Percentiles rank a stretch among this genome's conserved stretches.
Conservation (phyloP, 2,329 filamentous ascomycete genomes). For the Fusarium armeniacum region DNA sequence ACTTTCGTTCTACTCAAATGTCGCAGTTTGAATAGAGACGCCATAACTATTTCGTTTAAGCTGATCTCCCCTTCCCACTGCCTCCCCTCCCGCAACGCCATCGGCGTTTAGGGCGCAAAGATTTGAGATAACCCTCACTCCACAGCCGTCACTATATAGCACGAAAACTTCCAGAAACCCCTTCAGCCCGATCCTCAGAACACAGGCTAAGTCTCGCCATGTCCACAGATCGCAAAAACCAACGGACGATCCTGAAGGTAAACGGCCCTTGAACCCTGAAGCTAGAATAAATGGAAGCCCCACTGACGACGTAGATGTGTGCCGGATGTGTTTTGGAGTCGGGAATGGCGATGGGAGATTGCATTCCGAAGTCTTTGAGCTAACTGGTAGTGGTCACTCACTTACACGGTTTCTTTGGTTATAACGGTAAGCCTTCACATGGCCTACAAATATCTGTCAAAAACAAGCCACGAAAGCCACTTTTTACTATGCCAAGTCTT, state of each 20-base stretch:
- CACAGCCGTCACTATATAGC: background rate
- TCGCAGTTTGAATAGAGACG: background rate
- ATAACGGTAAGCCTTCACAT: background rate
- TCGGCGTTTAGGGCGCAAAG: background rate
- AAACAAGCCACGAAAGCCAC: background rate
- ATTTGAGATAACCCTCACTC: slow-evolving; percentile 2
- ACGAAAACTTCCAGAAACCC: background rate
- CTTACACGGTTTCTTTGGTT: background rate
- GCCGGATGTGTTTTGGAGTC: slow-evolving; percentile 35
- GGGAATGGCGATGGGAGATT: slow-evolving; percentile 17
- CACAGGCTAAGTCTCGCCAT: no score
- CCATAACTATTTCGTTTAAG: background rate
- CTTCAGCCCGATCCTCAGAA: background rate
- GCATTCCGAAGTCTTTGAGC: slow-evolving; percentile 19
- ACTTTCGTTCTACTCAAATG: background rate
- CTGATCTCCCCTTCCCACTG: background rate
- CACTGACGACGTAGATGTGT: background rate
- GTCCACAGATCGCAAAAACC: background rate
- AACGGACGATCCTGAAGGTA: background rate
- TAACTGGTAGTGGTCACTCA: background rate
- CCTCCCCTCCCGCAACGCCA: background rate
- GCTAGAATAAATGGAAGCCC: slow-evolving; percentile 14
- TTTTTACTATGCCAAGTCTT: background rate
- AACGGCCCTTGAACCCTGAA: fast-evolving
- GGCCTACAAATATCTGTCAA: background rate